Conservation (phyloP, 257 asterid genomes). For the Petrea volubilis region DNA sequence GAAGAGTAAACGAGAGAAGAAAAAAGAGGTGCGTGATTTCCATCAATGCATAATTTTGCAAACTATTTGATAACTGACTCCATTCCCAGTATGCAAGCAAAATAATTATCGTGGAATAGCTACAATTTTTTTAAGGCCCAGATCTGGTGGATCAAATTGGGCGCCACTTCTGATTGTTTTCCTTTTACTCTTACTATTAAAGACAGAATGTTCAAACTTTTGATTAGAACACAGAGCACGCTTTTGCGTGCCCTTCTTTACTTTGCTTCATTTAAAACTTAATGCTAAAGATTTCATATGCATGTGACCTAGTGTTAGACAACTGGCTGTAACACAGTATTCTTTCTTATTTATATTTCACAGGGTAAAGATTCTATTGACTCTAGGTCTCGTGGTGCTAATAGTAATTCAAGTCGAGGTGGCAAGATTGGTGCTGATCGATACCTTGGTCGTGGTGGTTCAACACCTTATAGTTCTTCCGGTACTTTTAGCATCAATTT, state of each 20-base stretch:
- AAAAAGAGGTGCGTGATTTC: constrained; percentile 74
- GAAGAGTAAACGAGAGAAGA: constrained; percentile 95
- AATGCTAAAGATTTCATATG: neutral
- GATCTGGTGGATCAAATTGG: constrained; percentile 10
- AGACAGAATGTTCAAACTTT: neutral
- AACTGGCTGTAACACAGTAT: constrained; percentile 2
- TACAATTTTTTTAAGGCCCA: neutral
- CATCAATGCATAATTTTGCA: constrained; percentile 1
- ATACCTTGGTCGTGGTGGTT: constrained; percentile 56
- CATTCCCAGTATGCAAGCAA: neutral
- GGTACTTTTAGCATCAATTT: constrained; percentile 43
- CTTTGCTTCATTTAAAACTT: neutral
- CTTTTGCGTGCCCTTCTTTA: neutral
- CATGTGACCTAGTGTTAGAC: neutral
- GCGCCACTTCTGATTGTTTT: neutral
- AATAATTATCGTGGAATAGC: neutral
- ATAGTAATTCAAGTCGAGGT: constrained; percentile 54
- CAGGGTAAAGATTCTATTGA: constrained; percentile 84
- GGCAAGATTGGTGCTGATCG: constrained; percentile 66
- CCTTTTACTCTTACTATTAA: neutral
- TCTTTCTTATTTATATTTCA: constrained; percentile 19
- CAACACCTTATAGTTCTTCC: constrained; percentile 46
- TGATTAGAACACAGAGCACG: neutral
- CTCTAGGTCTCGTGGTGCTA: constrained; percentile 63
- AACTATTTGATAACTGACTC: constrained; percentile 13